Evolutionary conservation across 164 flowering plant genomes (phyloP), one percentile per base, ranked within the genome.

Genomic region (Nymphaea thermarum): DNA sequence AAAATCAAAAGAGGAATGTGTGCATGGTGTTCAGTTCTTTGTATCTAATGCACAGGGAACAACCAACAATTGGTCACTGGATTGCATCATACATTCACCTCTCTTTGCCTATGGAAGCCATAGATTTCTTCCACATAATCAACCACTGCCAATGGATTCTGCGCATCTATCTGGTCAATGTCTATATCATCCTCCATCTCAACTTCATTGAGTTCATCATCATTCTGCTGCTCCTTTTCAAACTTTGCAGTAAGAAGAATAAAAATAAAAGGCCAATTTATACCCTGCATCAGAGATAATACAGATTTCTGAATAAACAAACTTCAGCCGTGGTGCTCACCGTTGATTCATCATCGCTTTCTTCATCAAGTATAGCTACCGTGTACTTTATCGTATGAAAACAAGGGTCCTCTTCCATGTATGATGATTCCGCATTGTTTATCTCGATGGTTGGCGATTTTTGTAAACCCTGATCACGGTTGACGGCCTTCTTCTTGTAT

Each of bases 111-210:
- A 75, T 90, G 86, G 76, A 80, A 77, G 6, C 70, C 70, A 73
- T 86, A 86, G 51, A 94, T 69, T 60, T 88, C 98, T 61, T 91
- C 94, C 43, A 94, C 70, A 60, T 91, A 94, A 63, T 88, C 98
- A 41, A 82, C 88, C 57, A 87, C 99, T 2, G 96, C 91, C 17
- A 90, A 86, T 4, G 85, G 82, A 65, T 94, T 82, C 44, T 82
- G 80, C 43, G 67, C 67, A 68, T 92, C 98, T 42, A 73, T 42
- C 66, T 78, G 70, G 70, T 94, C 99, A 11, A 94, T 92, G 73
- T 91, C 88, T 55, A 74, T 11, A 16, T 86, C 65, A 76, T 88
- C 96, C 77, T 86, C 92, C 93, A 89, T 86, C 74, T 86, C 96
- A n/a, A 82, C 84, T 72, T 87, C 97, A 66, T 87, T 84, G 4